Conservation (phyloP, 768 basidiomycete species). For the Chlorophyllum brunneum region DNA sequence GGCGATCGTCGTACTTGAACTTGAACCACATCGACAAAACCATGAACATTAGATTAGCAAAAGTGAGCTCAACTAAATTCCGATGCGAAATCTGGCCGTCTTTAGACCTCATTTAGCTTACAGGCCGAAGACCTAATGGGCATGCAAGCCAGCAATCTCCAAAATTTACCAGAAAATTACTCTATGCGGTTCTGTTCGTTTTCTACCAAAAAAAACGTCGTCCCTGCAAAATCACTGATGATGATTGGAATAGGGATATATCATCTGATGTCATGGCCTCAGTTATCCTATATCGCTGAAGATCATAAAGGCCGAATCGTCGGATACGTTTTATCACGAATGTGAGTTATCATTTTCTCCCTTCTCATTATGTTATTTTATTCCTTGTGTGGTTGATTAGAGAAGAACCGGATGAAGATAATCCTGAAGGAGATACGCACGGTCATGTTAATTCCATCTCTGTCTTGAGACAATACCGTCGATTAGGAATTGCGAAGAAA, state of each 20-base stretch:
- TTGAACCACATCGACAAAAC: too few species aligned
- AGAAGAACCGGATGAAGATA: constrained; percentile 42
- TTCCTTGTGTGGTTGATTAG: constrained; percentile 15
- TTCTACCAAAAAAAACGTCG: not conserved
- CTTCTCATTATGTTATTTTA: not conserved
- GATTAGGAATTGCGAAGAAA: constrained; percentile 91
- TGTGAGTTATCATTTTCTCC: constrained; percentile 46
- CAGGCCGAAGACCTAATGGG: constrained; percentile 86
- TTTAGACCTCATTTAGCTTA: constrained; percentile 19
- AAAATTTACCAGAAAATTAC: constrained; percentile 93
- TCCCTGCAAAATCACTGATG: not conserved
- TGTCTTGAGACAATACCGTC: constrained; percentile 82
- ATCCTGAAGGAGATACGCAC: constrained; percentile 60
- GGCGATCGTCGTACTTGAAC: not conserved
- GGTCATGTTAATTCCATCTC: constrained; percentile 98
- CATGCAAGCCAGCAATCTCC: constrained; percentile 92
- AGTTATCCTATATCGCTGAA: constrained; percentile 90
- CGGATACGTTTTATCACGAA: constrained; percentile 94
- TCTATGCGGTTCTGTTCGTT: constrained; percentile 72
- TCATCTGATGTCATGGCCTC: constrained; percentile 89
- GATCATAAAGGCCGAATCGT: constrained; percentile 87
- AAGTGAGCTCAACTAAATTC: constrained; percentile 26
- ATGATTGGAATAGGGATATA: constrained; percentile 63
- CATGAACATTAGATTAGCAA: constrained; percentile 53
- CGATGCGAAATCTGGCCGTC: constrained; percentile 11